These are phyloP conservation scores for Zopfochytrium polystomum DNA, from an alignment of 371 early-diverging fungal species.

Conservation along the genomic window DNA sequence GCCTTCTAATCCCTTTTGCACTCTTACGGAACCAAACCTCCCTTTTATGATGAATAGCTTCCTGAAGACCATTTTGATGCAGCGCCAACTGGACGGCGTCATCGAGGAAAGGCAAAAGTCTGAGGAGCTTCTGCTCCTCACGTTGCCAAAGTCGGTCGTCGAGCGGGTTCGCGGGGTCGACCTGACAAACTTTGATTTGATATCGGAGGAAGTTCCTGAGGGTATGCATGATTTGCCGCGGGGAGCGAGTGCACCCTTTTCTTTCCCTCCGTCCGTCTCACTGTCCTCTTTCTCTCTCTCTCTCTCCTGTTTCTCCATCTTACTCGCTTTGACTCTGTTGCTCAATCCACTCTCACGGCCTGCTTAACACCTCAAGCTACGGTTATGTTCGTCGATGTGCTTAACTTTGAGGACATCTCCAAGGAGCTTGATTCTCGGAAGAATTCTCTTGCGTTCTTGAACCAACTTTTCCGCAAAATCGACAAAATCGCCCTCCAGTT, in stretches of 20 bases:
- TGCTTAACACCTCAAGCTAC: too few relatives aligned
- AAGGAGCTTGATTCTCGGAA: constrained; percentile 31
- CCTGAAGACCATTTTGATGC: constrained; percentile 36
- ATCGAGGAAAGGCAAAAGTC: constrained; percentile 36
- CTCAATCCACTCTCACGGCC: too few relatives aligned
- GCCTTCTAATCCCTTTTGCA: too few relatives aligned
- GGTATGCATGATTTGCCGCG: too few relatives aligned
- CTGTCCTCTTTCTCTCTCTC: too few relatives aligned
- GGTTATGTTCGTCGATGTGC: constrained; percentile 47
- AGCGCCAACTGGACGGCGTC: constrained; percentile 29
- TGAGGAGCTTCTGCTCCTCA: constrained; percentile 40
- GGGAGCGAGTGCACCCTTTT: too few relatives aligned
- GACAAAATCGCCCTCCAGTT: constrained; percentile 31
- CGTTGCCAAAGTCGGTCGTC: constrained; percentile 37
- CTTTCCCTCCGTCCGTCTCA: too few relatives aligned
- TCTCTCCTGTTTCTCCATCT: too few relatives aligned
- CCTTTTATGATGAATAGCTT: too few relatives aligned
- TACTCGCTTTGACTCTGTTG: too few relatives aligned
- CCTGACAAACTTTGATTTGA: constrained; percentile 32
- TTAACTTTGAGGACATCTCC: constrained; percentile 41
- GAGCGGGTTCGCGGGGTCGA: constrained; percentile 36
- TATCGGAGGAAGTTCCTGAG: constrained; percentile 35
- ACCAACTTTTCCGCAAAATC: constrained; percentile 40
- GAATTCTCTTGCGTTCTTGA: constrained; percentile 31
- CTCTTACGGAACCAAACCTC: too few relatives aligned